These are phyloP conservation scores for Hawksworthiomyces lignivorus DNA, from an alignment of 2,329 filamentous ascomycete species.

Conservation along the genomic window DNA sequence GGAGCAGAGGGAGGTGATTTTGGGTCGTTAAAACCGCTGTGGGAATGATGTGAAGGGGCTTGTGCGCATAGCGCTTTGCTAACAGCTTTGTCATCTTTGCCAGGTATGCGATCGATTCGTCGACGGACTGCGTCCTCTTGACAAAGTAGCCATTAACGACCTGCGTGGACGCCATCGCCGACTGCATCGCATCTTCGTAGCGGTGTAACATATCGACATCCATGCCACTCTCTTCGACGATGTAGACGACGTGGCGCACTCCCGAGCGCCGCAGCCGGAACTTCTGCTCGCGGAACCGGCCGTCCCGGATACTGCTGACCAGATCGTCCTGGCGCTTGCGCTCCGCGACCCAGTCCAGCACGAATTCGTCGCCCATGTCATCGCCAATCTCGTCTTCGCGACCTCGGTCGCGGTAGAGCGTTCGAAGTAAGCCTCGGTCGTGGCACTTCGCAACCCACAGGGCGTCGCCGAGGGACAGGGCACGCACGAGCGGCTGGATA, in stretches of 20 bases:
- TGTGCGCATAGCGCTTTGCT: slow-evolving; percentile 54
- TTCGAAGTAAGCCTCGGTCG: slow-evolving; percentile 47
- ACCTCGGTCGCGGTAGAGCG: too few relatives aligned
- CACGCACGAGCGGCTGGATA: slow-evolving; percentile 57
- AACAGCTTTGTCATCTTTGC: slow-evolving; percentile 63
- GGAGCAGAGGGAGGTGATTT: slow-evolving; percentile 58
- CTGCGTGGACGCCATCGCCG: slow-evolving; percentile 68
- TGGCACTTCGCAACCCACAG: slow-evolving; percentile 72
- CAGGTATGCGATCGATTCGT: slow-evolving; percentile 71
- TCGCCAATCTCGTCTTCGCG: too few relatives aligned
- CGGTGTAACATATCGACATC: slow-evolving; percentile 44
- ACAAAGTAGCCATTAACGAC: slow-evolving; percentile 74
- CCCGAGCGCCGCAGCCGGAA: slow-evolving; percentile 68
- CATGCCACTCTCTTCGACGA: slow-evolving; percentile 66
- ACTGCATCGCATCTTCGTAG: slow-evolving; percentile 60
- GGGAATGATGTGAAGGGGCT: slow-evolving; percentile 55
- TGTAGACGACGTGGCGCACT: slow-evolving; percentile 68
- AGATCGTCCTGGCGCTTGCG: slow-evolving; percentile 75
- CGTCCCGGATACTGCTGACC: slow-evolving; percentile 73
- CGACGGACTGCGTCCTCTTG: slow-evolving; percentile 66
- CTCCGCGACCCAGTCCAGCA: slow-evolving; percentile 75
- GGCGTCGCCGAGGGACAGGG: slow-evolving; percentile 65
- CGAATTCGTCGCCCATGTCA: slow-evolving; percentile 57
- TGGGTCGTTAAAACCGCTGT: slow-evolving; percentile 53
- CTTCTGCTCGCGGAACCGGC: slow-evolving; percentile 77